phyloP scores from a whole-genome alignment of 2,329 filamentous ascomycete genomes.

The Aphanocladium album region DNA sequence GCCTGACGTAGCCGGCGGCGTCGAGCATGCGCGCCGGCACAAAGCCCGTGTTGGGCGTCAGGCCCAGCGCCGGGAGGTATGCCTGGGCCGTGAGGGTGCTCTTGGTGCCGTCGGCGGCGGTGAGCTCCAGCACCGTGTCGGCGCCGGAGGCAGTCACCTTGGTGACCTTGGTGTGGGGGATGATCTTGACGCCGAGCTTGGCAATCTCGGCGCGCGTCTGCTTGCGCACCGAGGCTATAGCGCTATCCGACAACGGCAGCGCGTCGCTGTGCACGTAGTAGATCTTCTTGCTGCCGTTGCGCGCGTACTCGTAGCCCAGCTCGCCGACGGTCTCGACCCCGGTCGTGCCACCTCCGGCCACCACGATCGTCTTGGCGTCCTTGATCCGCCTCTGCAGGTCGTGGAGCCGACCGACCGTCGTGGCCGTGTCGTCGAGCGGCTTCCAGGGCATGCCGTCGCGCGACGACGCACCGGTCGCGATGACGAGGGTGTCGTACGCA shows the following conservation, averaged over 20 bases:
- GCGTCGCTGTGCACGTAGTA: slow-evolving; percentile 36
- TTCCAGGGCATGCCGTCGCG: slow-evolving; percentile 47
- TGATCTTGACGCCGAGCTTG: slow-evolving; percentile 38
- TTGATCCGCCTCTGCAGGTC: slow-evolving; percentile 33
- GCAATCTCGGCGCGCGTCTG: slow-evolving; percentile 34
- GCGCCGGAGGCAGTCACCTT: slow-evolving; percentile 19
- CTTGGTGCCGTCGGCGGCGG: slow-evolving; percentile 27
- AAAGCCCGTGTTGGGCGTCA: slow-evolving; percentile 41
- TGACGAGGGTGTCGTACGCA: slow-evolving; percentile 47
- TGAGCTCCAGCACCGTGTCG: slow-evolving; percentile 32
- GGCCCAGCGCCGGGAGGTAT: slow-evolving; percentile 44
- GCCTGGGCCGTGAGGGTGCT: slow-evolving; percentile 37
- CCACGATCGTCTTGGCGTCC: slow-evolving; percentile 42
- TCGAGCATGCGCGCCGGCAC: slow-evolving; percentile 34
- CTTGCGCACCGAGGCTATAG: slow-evolving; percentile 34
- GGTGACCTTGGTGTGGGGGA: slow-evolving; percentile 35
- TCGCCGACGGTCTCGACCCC: slow-evolving; percentile 49
- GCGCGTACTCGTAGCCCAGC: slow-evolving; percentile 43
- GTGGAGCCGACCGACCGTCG: slow-evolving; percentile 36
- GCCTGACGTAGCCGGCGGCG: slow-evolving; percentile 28
- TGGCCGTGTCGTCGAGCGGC: slow-evolving; percentile 34
- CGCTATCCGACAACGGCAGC: slow-evolving; percentile 32
- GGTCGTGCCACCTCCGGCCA: slow-evolving; percentile 47
- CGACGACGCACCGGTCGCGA: slow-evolving; percentile 49
- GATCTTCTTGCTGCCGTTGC: slow-evolving; percentile 40